phyloP scores from a whole-genome alignment of 345 rosid species.

The Crucihimalaya himalaica region DNA sequence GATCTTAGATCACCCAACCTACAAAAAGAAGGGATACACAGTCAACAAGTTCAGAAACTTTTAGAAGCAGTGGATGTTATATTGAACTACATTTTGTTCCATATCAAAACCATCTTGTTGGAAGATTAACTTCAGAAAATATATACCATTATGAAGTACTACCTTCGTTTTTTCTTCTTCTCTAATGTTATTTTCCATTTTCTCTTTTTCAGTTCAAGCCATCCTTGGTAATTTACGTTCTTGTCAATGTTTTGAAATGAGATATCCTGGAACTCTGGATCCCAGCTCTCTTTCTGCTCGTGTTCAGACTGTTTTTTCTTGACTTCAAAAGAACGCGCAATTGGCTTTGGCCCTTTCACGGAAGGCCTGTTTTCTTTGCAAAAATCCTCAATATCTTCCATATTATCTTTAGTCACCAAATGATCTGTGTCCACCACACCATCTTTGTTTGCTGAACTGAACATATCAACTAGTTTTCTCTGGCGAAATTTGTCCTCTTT shows the following conservation, averaged over 20 bases:
- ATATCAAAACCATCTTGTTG: constrained; percentile 9
- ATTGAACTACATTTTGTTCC: constrained; percentile 12
- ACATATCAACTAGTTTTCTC: constrained; percentile 76
- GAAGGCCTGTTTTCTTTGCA: constrained; percentile 48
- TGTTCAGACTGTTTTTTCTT: constrained; percentile 41
- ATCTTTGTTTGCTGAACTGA: constrained; percentile 45
- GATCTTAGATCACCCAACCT: constrained; percentile 63
- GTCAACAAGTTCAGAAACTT: constrained; percentile 19
- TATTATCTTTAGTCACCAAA: constrained; percentile 39
- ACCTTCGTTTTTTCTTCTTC: constrained; percentile 83
- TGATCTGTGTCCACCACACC: constrained; percentile 34
- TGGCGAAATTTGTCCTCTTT: constrained; percentile 91
- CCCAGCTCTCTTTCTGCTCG: constrained; percentile 41
- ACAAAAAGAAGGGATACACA: constrained; percentile 36
- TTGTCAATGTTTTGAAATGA: constrained; percentile 58
- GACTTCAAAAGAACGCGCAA: constrained; percentile 60
- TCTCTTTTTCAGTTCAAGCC: constrained; percentile 92
- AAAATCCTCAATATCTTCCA: constrained; percentile 86
- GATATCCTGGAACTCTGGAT: constrained; percentile 36
- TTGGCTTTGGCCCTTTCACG: constrained; percentile 61
- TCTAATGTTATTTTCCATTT: constrained; percentile 74
- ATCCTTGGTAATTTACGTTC: constrained; percentile 80
- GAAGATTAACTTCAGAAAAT: constrained; percentile 10
- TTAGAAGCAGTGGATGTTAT: constrained; percentile 19
- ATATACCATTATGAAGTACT: constrained; percentile 11